phyloP scores from a whole-genome alignment of 2,329 filamentous ascomycete genomes.

The Botrytis sinoallii region DNA sequence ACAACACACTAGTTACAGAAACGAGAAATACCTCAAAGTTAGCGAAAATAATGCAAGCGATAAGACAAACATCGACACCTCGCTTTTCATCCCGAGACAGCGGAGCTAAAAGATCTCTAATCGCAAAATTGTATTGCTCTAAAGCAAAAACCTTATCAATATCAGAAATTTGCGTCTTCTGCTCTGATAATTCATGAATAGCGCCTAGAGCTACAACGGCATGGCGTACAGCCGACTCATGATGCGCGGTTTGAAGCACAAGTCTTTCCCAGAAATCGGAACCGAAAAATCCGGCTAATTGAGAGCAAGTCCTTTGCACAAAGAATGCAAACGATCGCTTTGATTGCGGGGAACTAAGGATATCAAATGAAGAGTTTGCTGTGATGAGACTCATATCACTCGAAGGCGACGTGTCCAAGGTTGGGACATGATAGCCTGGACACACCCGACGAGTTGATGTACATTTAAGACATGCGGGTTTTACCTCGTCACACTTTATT shows the following conservation, averaged over 20 bases:
- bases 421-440: constrained; percentile 27
- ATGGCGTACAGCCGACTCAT: constrained; percentile 32
- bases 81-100: constrained; percentile 11
- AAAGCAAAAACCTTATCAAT: constrained; percentile 23
- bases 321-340: constrained; percentile 55
- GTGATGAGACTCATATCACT: not conserved
- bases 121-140: constrained; percentile 26
- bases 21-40: constrained; percentile 26
- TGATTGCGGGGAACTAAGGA: constrained; percentile 17
- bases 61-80: constrained; percentile 25
- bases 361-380: constrained; percentile 17
- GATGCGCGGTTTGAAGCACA: constrained; percentile 59
- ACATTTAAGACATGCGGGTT: constrained; percentile 28
- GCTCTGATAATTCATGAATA: constrained; percentile 26
- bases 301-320: constrained; percentile 54
- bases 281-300: constrained; percentile 63
- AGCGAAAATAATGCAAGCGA: constrained; percentile 27
- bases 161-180: not conserved
- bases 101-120: constrained; percentile 22
- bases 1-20: not conserved
- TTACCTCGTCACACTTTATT: constrained; percentile 32
- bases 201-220: constrained; percentile 29
- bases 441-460: constrained; percentile 27
- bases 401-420: not conserved
- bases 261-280: constrained; percentile 60